Percentiles rank a stretch among this genome's conserved stretches.
These are phyloP conservation scores for Aulographum hederae DNA, from an alignment of 2,329 filamentous ascomycete genomes.

Conservation along the genomic window DNA sequence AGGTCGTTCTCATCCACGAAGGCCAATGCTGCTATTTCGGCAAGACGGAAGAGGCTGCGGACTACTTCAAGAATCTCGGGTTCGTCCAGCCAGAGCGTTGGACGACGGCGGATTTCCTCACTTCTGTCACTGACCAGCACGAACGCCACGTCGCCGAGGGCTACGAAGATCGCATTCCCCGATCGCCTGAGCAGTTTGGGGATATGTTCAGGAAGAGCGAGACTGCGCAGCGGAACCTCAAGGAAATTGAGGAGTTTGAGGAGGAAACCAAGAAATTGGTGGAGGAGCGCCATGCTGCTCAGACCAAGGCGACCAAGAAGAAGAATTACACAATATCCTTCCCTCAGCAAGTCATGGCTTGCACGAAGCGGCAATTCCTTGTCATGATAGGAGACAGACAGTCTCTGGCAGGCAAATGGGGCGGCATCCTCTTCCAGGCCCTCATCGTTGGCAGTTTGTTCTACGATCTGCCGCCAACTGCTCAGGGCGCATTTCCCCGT, in stretches of 20 bases:
- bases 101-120: constrained; percentile 2
- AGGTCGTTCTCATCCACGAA: constrained; percentile 21
- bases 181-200: constrained; percentile 36
- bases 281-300: constrained; percentile 14
- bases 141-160: constrained; percentile 28
- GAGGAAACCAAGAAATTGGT: constrained; percentile 13
- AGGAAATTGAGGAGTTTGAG: constrained; percentile 21
- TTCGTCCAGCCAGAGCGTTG: constrained; percentile 44
- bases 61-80: constrained; percentile 49
- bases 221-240: constrained; percentile 17
- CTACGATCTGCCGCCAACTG: constrained; percentile 32
- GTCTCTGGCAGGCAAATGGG: constrained; percentile 32
- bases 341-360: constrained; percentile 20
- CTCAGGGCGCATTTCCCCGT: constrained; percentile 37
- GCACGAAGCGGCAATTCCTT: constrained; percentile 23
- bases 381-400: constrained; percentile 36
- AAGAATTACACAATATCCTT: constrained; percentile 22
- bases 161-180: constrained; percentile 35
- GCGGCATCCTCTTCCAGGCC: constrained; percentile 22
- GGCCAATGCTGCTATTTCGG: constrained; percentile 40
- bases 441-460: constrained; percentile 21
- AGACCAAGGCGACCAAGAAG: constrained; percentile 19
- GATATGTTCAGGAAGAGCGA: constrained; percentile 12
- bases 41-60: constrained; percentile 36
- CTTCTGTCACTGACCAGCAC: constrained; percentile 1